A percentile compares a stretch with the other conserved stretches of the same genome.
Evolutionary conservation across 805 yeast species (phyloP).

Genomic region (Ogataea parapolymorpha): DNA sequence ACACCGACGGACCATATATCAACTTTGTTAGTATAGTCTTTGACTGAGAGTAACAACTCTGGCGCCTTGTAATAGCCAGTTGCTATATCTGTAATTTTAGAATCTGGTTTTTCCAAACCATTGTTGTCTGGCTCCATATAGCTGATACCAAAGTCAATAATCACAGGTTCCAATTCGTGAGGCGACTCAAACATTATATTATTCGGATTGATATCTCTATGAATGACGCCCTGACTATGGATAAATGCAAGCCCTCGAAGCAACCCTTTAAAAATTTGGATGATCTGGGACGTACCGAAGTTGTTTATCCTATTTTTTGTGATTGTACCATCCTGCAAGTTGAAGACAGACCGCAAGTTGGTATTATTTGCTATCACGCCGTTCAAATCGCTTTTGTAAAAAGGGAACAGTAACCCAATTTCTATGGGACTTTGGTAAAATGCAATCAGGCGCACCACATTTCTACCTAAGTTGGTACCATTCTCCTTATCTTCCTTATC

Average conservation of each 20-base stretch:
- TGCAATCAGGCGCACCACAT: constrained; percentile 18
- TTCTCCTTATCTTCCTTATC: background rate
- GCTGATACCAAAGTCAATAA: constrained; percentile 43
- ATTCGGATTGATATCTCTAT: constrained; percentile 79
- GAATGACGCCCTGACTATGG: constrained; percentile 63
- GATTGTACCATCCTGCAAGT: constrained; percentile 17
- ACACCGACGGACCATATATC: constrained; percentile 78
- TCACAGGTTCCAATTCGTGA: constrained; percentile 29
- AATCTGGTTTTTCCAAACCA: constrained; percentile 53
- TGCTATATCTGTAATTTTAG: constrained; percentile 54
- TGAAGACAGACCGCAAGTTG: constrained; percentile 28
- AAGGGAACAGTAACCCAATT: constrained; percentile 42
- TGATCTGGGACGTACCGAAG: constrained; percentile 14
- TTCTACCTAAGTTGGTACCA: background rate
- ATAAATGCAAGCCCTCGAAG: constrained; percentile 54
- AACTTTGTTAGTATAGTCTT: constrained; percentile 49
- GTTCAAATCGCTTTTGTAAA: constrained; percentile 35
- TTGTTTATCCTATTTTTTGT: constrained; percentile 12
- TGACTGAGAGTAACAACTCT: constrained; percentile 62
- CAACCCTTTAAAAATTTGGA: constrained; percentile 35
- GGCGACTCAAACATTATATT: constrained; percentile 39
- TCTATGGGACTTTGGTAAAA: constrained; percentile 28
- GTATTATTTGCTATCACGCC: constrained; percentile 33
- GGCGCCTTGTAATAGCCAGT: constrained; percentile 73
- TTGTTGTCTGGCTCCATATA: constrained; percentile 51